Base-by-base conservation (phyloP, 2,329 filamentous ascomycete species). In the Emergomyces orientalis region DNA sequence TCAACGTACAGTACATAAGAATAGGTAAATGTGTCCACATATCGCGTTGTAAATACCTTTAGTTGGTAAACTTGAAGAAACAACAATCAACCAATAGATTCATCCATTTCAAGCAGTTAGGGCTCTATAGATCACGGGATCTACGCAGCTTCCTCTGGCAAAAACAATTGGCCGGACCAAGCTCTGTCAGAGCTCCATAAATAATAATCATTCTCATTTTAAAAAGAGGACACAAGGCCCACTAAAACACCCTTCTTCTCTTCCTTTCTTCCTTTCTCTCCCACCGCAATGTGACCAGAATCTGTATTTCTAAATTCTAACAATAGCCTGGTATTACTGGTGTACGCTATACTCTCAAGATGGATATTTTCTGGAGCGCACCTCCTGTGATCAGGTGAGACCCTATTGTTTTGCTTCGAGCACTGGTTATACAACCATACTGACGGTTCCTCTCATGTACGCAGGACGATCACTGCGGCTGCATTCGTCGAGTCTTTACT, bases 381-480 rank as follows among this genome's bases (percentile, higher is more conserved):
- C 86, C 86, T 71, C 86, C 86, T 62, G 83, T 89, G 68, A 80
- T 84, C 63, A 84, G 86, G 86, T 88, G 81, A 70, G 79, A 69
- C 45, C n/a, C 45, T 62, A 27, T 37, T 17, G 13, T 19, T 5
- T 8, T 27, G 25, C 45, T 8, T 11, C 11, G 9, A 22, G 45
- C 11, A 22, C 5, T 22, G 3, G 41, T 49, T 49, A 49, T 14
- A 49, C 9, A 49, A 27, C 13, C 11, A 14, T 49, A 49, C 47
- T 51, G 22, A 51, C 25, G 13, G 47, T 6, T 51, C 22, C 22
- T 51, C 13, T 27, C 13, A 51, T 51, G 47, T 60, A 61, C 62
- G 56, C 75, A 91, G 89, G 79, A 89, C 86, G 62, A 77, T 91
- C 65, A 85, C 87, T 70, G 84, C 85, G 62, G 79, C 82, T 59